Evolutionary conservation across 305 asterid genomes (phyloP).

Genomic region (Fraxinus dipetala): DNA sequence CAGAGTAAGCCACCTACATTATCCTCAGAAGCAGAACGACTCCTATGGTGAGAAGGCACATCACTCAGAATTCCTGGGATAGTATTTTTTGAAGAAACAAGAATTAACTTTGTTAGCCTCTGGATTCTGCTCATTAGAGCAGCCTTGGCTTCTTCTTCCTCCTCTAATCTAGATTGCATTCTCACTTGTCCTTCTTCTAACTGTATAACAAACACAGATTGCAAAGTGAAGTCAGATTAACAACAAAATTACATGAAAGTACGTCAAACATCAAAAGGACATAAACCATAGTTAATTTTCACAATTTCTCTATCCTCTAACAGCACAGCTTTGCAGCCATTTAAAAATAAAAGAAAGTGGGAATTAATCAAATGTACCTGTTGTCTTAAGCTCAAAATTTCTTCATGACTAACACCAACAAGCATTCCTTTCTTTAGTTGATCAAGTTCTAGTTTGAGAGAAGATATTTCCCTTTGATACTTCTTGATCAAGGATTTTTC

Average conservation of each 20-base stretch:
- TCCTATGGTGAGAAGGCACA: constrained; percentile 53
- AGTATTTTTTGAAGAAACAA: constrained; percentile 82
- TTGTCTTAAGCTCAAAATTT: constrained; percentile 76
- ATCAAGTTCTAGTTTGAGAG: constrained; percentile 85
- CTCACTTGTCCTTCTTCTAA: constrained; percentile 97
- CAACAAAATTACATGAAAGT: not conserved
- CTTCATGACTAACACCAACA: constrained; percentile 81
- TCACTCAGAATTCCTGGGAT: constrained; percentile 64
- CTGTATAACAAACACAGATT: constrained; percentile 36
- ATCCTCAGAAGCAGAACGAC: constrained; percentile 63
- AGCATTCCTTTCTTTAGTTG: constrained; percentile 77
- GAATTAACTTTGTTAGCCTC: constrained; percentile 92
- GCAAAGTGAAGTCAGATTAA: constrained; percentile 15
- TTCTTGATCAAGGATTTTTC: constrained; percentile 97
- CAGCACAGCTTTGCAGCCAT: constrained; percentile 1
- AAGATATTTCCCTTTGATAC: constrained; percentile 92
- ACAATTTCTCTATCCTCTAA: not conserved
- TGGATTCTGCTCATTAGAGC: constrained; percentile 98
- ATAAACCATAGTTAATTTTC: not conserved
- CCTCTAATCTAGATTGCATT: constrained; percentile 99
- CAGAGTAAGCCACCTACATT: constrained; percentile 51
- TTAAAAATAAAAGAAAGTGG: not conserved
- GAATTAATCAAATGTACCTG: constrained; percentile 48
- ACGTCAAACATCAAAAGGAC: constrained; percentile 3
- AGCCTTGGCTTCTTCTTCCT: constrained; percentile 97